A percentile compares a stretch with the other conserved stretches of the same genome.
Evolutionary conservation across 1,284 basidiomycete species (phyloP).

Genomic region (Marasmius tenuissimus): DNA sequence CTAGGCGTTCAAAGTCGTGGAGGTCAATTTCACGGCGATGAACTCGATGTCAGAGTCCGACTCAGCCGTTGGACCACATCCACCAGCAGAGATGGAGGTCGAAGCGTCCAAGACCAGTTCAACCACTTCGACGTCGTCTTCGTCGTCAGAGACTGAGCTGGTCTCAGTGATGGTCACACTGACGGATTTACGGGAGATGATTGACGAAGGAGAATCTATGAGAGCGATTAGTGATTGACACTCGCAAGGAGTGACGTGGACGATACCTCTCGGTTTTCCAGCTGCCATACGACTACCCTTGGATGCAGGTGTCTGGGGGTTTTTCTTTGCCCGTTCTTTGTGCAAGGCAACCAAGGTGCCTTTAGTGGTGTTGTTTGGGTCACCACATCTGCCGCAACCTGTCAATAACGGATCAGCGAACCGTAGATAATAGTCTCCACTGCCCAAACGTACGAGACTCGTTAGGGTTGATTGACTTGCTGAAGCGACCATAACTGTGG

Average conservation of each 20-base stretch:
- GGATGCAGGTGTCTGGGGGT: slow-evolving; percentile 30
- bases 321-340: slow-evolving; percentile 27
- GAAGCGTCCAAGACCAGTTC: not conserved
- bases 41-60: slow-evolving; percentile 27
- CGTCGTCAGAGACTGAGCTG: slow-evolving; percentile 5
- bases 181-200: not conserved
- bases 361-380: slow-evolving; percentile 26
- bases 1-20: slow-evolving; percentile 12
- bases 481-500: slow-evolving; percentile 72
- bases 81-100: slow-evolving; percentile 18
- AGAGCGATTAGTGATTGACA: not conserved
- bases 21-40: slow-evolving; percentile 24
- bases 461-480: slow-evolving; percentile 72
- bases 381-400: slow-evolving; percentile 46
- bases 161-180: not conserved
- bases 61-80: slow-evolving; percentile 14
- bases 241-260: not conserved
- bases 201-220: slow-evolving; percentile 35
- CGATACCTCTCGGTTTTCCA: slow-evolving; percentile 44
- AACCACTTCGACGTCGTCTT: slow-evolving; percentile 11
- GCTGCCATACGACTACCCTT: slow-evolving; percentile 49
- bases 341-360: slow-evolving; percentile 62
- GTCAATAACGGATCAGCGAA: not conserved
- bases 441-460: slow-evolving; percentile 51
- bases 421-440: not conserved